Percentiles rank a stretch among this genome's conserved stretches.
Evolutionary conservation across 176 grass and related monocot genomes (phyloP).

Genomic region (Tillandsia fasciculata): DNA sequence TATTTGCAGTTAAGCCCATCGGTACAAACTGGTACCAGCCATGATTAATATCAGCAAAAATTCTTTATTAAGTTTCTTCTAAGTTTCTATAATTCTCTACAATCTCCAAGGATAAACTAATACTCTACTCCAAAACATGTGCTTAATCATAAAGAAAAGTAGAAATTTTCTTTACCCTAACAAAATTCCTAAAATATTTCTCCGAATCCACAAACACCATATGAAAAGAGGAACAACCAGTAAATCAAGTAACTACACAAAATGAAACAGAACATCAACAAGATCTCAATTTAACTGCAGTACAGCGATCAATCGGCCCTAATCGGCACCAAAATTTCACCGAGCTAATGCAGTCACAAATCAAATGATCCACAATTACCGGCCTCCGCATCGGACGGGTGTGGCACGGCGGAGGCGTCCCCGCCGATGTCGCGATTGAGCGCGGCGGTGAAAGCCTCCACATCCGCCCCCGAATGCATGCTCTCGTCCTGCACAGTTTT

Average conservation of each 20-base stretch:
- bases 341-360: no score
- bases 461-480: slow-evolving; percentile 83
- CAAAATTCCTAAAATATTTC: background rate
- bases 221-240: background rate
- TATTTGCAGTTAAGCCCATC: no score
- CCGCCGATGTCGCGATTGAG: slow-evolving; percentile 92
- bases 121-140: background rate
- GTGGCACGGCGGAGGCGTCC: slow-evolving; percentile 16
- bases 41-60: no score
- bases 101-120: no score
- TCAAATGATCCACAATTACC: slow-evolving; percentile 26
- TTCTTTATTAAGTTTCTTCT: no score
- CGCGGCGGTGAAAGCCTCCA: slow-evolving; percentile 81
- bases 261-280: background rate
- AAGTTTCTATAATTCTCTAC: no score
- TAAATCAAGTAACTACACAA: background rate
- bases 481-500: slow-evolving; percentile 66
- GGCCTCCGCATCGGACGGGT: slow-evolving; percentile 29
- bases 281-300: background rate
- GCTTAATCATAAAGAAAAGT: background rate
- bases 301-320: background rate
- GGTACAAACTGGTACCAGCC: no score
- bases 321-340: no score
- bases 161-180: background rate
- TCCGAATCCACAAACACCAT: background rate